A percentile compares a stretch with the other conserved stretches of the same genome.
Conservation (phyloP, 139 green algal species). For the Diplosphaera chodatii region DNA sequence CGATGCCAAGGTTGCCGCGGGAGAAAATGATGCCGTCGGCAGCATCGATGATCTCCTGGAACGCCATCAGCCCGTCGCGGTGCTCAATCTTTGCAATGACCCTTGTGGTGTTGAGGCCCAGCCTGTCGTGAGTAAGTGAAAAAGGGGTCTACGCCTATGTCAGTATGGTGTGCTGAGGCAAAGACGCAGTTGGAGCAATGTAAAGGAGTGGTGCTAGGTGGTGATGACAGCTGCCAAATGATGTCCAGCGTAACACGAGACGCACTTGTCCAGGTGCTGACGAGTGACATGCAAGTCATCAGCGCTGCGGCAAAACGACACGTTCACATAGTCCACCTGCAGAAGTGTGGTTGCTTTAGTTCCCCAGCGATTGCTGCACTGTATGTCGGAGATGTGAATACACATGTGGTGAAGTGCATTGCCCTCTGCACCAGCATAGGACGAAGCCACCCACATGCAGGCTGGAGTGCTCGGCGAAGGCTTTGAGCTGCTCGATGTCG, state of each 20-base stretch:
- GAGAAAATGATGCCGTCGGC: conserved; percentile 71
- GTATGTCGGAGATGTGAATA: no score
- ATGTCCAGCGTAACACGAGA: no score
- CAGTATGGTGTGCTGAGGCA: no score
- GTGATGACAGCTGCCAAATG: no score
- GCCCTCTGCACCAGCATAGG: background rate
- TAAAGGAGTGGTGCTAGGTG: no score
- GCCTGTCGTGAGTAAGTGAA: no score
- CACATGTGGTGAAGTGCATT: no score
- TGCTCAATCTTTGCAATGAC: conserved; percentile 52
- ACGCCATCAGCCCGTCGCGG: conserved; percentile 31
- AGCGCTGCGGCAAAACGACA: conserved; percentile 46
- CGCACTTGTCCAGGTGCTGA: background rate
- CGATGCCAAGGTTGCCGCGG: conserved; percentile 80
- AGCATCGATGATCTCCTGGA: conserved; percentile 54
- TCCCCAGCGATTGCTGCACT: no score
- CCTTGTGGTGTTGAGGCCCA: conserved; percentile 32
- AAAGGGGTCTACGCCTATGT: no score
- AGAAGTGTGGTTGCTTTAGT: conserved; percentile 31
- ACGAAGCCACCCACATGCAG: background rate
- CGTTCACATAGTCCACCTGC: conserved; percentile 57
- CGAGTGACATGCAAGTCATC: background rate
- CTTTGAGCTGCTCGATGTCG: conserved; percentile 11
- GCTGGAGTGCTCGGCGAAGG: conserved; percentile 3
- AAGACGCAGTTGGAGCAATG: background rate